Evolutionary conservation across 345 rosid genomes (phyloP), one percentile per base, ranked within the genome.

Genomic region (Rubroshorea leprosula): DNA sequence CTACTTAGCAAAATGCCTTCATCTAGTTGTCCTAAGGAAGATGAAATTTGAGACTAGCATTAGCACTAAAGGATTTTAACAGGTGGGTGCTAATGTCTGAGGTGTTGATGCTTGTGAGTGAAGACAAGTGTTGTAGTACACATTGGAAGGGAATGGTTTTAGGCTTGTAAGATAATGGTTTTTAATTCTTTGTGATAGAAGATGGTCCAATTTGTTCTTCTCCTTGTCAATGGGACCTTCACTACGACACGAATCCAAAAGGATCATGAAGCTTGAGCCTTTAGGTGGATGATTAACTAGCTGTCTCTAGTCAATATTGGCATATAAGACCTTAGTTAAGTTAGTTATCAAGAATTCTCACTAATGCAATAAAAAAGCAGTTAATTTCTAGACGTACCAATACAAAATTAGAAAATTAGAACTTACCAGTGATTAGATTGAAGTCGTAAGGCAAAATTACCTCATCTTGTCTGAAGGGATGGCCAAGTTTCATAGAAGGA

Each of bases 381-480:
- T n/a, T n/a, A n/a, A n/a, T n/a, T n/a, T n/a, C n/a, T n/a, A n/a
- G n/a, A n/a, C n/a, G n/a, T n/a, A n/a, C n/a, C n/a, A n/a, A n/a
- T n/a, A n/a, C n/a, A n/a, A n/a, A n/a, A n/a, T n/a, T n/a, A n/a
- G n/a, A n/a, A n/a, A n/a, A n/a, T n/a, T 2, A 6, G n/a, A 5
- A 16, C 47, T 9, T 54, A 80, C 89, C 83, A 0, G 90, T 89
- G 25, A 89, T 77, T 71, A 85, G 84, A 74, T 89, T 89, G 73
- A 89, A 82, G 60, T 89, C 96, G 54, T 85, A 89, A 90, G 94
- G 90, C 57, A 83, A 89, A 21, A 83, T 80, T 3, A 87, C 94
- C 61, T 83, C 94, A 16, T 83, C 90, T 63, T 81, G 72, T 66
- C 72, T 72, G 9, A 75, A 75, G 20, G 71, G n/a, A n/a, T n/a